Conservation (phyloP, 2,329 filamentous ascomycete species). For the Fusarium hainanense region DNA sequence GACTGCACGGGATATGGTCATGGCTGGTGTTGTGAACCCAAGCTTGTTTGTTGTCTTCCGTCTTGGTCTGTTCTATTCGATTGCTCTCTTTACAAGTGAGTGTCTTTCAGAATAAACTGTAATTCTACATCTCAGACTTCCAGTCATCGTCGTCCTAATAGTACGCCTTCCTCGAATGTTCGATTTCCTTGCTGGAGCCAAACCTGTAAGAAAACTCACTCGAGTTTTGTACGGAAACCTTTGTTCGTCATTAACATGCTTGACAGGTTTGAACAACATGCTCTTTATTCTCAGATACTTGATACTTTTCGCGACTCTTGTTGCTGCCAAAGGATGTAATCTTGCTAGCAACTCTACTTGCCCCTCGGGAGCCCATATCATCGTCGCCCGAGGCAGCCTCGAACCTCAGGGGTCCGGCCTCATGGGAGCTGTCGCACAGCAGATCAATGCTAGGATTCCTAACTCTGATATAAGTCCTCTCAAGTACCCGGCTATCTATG, state of each 20-base stretch:
- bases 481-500: constrained; percentile 31
- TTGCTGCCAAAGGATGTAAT: neutral
- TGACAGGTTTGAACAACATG: constrained; percentile 2
- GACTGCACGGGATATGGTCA: neutral
- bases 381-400: constrained; percentile 37
- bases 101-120: no score
- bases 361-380: constrained; percentile 32
- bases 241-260: neutral
- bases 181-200: no score
- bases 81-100: no score
- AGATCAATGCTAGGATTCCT: constrained; percentile 14
- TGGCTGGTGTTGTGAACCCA: neutral
- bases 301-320: neutral
- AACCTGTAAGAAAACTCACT: neutral
- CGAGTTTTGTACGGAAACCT: neutral
- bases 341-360: constrained; percentile 3
- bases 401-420: constrained; percentile 37
- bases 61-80: neutral
- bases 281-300: constrained; percentile 2
- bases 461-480: constrained; percentile 25
- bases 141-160: neutral
- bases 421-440: constrained; percentile 35
- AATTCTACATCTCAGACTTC: neutral
- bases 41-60: neutral
- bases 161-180: neutral